Evolutionary conservation across 2,329 filamentous ascomycete species (phyloP), one percentile per base, ranked within the genome.

Genomic region (Penicillium italicum): DNA sequence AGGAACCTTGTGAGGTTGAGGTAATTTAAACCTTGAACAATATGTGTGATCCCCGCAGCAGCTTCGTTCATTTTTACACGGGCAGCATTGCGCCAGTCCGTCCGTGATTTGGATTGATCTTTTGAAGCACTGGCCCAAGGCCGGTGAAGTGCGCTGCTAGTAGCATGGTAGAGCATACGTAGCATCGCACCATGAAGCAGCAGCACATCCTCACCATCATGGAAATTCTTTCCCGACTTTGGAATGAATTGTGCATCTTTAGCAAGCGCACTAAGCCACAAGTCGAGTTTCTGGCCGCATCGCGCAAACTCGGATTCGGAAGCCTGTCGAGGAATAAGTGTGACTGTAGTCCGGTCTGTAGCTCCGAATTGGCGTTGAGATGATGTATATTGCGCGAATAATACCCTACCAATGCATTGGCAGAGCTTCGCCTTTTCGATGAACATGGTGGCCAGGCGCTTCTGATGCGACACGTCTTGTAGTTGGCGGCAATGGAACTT

Each of bases 151-250:
- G 91, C 91, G 43, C 90, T 94, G n/a, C 93, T 80, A 1, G 91
- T 94, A 1, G 91, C 93, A 73, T 90, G 90, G 72, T 92, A 96
- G 0, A 94, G 85, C 88, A 96, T 93, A 72, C 94, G 89, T 28
- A 96, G 77, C 48, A 96, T 81, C n/a, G 88, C 89, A 37, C 89
- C 82, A 67, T 95, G 90, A 1, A 96, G 74, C 46, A 82, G 76
- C 7, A 85, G 63, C 2, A 76, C 74, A 37, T 76, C 71, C 45
- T 77, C 75, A n/a, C 74, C 73, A 22, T 72, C 61, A 1, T 82
- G 82, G 12, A 85, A 80, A 45, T 80, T 79, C 36, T 84, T 85
- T 38, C 84, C 78, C 12, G 74, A 80, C 50, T 83, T 80, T 85
- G 86, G 54, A 16, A 81, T 78, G 63, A 91, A 91, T 55, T 85